Evolutionary conservation across 441 rosid species (phyloP), one percentile per base, ranked within the genome.

Genomic region (Populus hybrid): DNA sequence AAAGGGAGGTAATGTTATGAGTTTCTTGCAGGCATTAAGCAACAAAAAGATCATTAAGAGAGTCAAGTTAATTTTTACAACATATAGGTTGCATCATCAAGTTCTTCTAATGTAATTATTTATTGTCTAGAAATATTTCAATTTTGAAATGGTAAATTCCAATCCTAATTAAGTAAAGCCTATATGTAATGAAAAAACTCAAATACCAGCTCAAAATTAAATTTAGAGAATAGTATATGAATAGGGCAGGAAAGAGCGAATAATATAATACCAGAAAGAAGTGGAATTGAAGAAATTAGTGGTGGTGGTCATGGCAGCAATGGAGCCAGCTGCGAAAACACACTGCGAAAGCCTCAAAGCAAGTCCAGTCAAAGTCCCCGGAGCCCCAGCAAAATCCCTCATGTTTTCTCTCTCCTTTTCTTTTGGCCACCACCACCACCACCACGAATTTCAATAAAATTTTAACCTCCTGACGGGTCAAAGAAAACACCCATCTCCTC

Each of bases 341-440:
- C 88, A 90, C 84, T 91, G 98, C 2, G 84, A 80, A 72, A 91
- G 80, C 87, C 98, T 90, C 85, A 93, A 81, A 79, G 77, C 79
- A 57, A 93, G 85, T 61, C 86, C 91, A 67, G 94, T 90, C 84
- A 87, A 75, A 71, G 98, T 93, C 83, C 98, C 97, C 8, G 98
- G 98, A 63, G 92, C 88, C 70, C 97, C 98, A 67, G 93, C 88
- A 83, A 93, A 89, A 80, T 86, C 89, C 90, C 81, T 91, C 97
- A 94, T 93, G 73, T 83, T 86, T 28, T 28, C 42, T 24, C 14
- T 38, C n/a, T 72, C 21, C 4, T 9, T 76, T 11, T 46, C 4
- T 38, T 26, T 26, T 21, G 12, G 19, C 57, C 72, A 1, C 24
- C 40, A 8, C 21, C 36, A 12, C 75, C 36, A 28, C 75, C 36